Conservation (phyloP, 352 stramenopile species). For the Globisporangium mamillatum region DNA sequence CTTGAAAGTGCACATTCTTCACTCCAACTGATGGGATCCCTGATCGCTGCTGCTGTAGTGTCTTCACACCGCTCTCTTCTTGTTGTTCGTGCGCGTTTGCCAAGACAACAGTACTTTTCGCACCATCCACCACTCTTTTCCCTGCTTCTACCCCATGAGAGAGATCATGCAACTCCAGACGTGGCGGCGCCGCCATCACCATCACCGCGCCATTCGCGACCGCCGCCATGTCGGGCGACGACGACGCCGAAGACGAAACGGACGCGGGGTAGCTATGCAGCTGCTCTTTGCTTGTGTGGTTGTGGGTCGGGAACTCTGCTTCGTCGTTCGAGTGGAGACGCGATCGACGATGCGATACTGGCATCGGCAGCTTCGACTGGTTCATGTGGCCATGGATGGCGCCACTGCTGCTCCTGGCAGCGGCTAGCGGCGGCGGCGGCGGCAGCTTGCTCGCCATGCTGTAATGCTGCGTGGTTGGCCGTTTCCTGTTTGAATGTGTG, state of each 20-base stretch:
- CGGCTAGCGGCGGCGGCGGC: neutral
- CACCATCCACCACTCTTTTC: neutral
- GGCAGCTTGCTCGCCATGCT: conserved; percentile 9
- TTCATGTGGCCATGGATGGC: neutral
- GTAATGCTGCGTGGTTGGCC: neutral
- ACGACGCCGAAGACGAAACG: conserved; percentile 15
- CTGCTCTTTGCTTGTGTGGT: neutral
- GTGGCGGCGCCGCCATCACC: conserved; percentile 14
- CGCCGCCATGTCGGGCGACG: conserved; percentile 11
- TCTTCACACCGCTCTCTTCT: neutral
- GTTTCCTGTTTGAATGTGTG: conserved; percentile 1
- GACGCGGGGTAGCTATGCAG: neutral
- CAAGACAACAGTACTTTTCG: neutral
- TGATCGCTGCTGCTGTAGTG: neutral
- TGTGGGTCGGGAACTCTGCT: neutral
- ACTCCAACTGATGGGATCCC: conserved; percentile 1
- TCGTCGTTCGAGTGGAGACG: conserved; percentile 3
- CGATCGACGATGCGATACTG: neutral
- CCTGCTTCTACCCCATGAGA: neutral
- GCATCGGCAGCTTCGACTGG: conserved; percentile 6
- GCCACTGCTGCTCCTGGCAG: neutral
- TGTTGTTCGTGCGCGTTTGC: neutral
- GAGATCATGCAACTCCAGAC: conserved; percentile 23
- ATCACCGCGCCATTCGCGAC: conserved; percentile 6
- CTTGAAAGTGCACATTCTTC: neutral